These are phyloP conservation scores for Apiospora koreana DNA, from an alignment of 2,329 filamentous ascomycete genomes.

Conservation along the genomic window DNA sequence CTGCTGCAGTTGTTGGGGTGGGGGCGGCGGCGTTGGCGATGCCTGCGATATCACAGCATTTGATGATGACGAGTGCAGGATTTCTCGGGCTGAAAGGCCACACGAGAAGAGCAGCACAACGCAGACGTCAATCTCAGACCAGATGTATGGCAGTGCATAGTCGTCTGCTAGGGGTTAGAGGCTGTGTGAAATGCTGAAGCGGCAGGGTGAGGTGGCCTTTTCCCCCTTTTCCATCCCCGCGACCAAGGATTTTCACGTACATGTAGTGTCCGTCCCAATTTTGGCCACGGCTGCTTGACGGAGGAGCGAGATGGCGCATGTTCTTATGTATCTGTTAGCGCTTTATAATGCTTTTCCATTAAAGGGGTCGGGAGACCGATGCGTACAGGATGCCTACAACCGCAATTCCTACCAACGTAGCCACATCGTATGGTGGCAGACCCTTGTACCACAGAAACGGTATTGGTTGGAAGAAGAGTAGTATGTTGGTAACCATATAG, in stretches of 20 bases:
- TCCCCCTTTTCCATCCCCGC: background rate
- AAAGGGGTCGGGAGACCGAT: background rate
- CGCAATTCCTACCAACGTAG: background rate
- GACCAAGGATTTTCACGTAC: conserved; percentile 15
- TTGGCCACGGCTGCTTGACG: background rate
- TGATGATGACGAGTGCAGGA: background rate
- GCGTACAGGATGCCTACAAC: background rate
- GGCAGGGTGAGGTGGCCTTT: too few relatives aligned
- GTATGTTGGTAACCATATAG: conserved; percentile 22
- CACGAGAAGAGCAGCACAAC: conserved; percentile 35
- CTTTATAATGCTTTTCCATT: too few relatives aligned
- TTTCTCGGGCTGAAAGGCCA: conserved; percentile 30
- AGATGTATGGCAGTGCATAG: conserved; percentile 29
- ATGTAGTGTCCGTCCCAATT: conserved; percentile 16
- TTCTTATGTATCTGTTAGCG: background rate
- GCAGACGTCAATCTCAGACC: conserved; percentile 33
- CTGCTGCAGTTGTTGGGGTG: background rate
- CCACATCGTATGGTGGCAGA: background rate
- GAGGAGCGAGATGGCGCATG: background rate
- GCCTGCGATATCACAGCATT: background rate
- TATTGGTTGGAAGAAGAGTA: background rate
- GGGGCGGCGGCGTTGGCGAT: background rate
- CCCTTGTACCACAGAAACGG: background rate
- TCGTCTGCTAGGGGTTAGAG: conserved; percentile 23
- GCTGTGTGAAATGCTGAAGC: too few relatives aligned